These are phyloP conservation scores for Prosopis cineraria DNA, from an alignment of 306 rosid species.

Conservation along the genomic window DNA sequence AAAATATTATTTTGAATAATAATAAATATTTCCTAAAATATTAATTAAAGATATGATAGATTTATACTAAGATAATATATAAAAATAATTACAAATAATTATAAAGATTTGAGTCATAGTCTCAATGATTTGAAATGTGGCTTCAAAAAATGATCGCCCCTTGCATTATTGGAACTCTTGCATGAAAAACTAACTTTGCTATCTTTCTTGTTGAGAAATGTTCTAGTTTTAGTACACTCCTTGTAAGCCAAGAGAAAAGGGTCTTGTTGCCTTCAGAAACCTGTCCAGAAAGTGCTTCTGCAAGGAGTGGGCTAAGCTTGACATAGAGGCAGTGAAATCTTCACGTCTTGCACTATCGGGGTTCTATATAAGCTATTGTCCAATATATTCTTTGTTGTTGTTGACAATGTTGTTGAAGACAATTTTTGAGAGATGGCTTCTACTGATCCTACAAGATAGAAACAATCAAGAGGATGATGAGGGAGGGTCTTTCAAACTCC, in stretches of 20 bases:
- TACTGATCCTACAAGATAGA: conserved; percentile 4
- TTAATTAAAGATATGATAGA: too few relatives aligned
- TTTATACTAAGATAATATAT: too few relatives aligned
- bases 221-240: conserved; percentile 64
- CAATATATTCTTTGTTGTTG: background rate
- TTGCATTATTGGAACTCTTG: conserved; percentile 51
- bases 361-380: background rate
- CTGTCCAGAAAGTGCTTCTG: conserved; percentile 62
- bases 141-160: conserved; percentile 48
- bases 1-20: too few relatives aligned
- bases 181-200: conserved; percentile 58
- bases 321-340: conserved; percentile 78
- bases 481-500: conserved; percentile 59
- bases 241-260: conserved; percentile 84
- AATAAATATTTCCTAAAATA: too few relatives aligned
- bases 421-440: conserved; percentile 16
- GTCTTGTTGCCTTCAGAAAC: conserved; percentile 55
- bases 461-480: too few relatives aligned
- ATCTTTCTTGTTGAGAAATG: conserved; percentile 41
- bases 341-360: conserved; percentile 13
- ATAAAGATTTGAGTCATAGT: too few relatives aligned
- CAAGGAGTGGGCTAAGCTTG: conserved; percentile 39
- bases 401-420: conserved; percentile 3
- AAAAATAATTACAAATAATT: too few relatives aligned
- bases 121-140: too few relatives aligned